Conservation (phyloP, 257 asterid genomes). For the Plantago ovata region DNA sequence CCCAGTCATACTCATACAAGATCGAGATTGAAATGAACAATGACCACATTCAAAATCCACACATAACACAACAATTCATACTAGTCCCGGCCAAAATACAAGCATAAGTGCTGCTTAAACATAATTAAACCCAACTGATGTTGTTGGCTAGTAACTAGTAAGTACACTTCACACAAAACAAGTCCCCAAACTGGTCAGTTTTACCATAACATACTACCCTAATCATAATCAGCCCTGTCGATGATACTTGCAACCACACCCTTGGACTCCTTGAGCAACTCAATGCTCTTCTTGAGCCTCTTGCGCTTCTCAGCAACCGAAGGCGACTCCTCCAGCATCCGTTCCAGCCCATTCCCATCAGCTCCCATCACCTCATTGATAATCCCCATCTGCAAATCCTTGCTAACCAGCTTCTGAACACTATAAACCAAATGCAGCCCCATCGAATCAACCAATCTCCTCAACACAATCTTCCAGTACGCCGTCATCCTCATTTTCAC, state of each 20-base stretch:
- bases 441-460: constrained; percentile 35
- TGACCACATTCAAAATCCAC: too few relatives aligned
- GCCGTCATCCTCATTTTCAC: constrained; percentile 33
- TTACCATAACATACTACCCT: not conserved
- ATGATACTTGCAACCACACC: constrained; percentile 28
- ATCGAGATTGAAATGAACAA: too few relatives aligned
- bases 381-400: constrained; percentile 30
- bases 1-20: too few relatives aligned
- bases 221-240: constrained; percentile 15
- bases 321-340: constrained; percentile 38
- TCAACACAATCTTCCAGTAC: constrained; percentile 33
- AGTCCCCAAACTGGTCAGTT: too few relatives aligned
- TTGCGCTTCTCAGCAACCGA: constrained; percentile 27
- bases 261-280: constrained; percentile 38
- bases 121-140: too few relatives aligned
- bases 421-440: constrained; percentile 29
- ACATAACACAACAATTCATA: too few relatives aligned
- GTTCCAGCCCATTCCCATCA: constrained; percentile 28
- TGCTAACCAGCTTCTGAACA: constrained; percentile 27
- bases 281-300: constrained; percentile 26
- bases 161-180: not conserved
- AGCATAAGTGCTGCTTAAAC: too few relatives aligned
- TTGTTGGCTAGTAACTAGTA: too few relatives aligned
- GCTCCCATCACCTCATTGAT: constrained; percentile 28
- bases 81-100: too few relatives aligned